Conservation (phyloP, 2,329 filamentous ascomycete genomes). For the Trichoderma lentiforme region DNA sequence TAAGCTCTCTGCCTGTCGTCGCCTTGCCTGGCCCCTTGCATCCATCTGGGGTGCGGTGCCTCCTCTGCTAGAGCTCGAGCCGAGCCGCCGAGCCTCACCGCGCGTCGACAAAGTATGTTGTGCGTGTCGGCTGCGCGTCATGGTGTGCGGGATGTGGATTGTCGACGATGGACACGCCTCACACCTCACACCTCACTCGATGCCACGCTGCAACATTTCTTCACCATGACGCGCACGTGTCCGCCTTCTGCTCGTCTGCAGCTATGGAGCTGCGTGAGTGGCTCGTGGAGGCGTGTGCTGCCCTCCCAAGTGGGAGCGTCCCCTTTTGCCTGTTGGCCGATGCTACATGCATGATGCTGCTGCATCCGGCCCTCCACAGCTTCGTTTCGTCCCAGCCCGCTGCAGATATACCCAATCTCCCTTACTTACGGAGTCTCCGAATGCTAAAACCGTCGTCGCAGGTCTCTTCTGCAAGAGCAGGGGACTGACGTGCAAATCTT, state of each 20-base stretch:
- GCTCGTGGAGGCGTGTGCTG: neutral
- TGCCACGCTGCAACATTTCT: neutral
- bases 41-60: too few species aligned
- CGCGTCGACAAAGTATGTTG: neutral
- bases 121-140: neutral
- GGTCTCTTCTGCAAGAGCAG: slow-evolving; percentile 36
- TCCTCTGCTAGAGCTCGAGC: neutral
- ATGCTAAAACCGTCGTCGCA: slow-evolving; percentile 18
- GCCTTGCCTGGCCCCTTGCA: neutral
- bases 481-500: slow-evolving; percentile 33
- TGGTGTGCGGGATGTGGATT: neutral
- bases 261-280: neutral
- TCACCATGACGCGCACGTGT: neutral
- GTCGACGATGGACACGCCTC: neutral
- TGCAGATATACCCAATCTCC: neutral
- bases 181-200: neutral
- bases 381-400: neutral
- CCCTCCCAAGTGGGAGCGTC: neutral
- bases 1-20: neutral
- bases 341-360: neutral
- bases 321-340: neutral
- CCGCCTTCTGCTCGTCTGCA: neutral
- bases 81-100: neutral
- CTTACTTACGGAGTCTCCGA: neutral
- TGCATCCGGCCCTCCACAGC: neutral